Evolutionary conservation across 2,329 filamentous ascomycete species (phyloP), one percentile per base, ranked within the genome.

Genomic region (Cercospora sojina): DNA sequence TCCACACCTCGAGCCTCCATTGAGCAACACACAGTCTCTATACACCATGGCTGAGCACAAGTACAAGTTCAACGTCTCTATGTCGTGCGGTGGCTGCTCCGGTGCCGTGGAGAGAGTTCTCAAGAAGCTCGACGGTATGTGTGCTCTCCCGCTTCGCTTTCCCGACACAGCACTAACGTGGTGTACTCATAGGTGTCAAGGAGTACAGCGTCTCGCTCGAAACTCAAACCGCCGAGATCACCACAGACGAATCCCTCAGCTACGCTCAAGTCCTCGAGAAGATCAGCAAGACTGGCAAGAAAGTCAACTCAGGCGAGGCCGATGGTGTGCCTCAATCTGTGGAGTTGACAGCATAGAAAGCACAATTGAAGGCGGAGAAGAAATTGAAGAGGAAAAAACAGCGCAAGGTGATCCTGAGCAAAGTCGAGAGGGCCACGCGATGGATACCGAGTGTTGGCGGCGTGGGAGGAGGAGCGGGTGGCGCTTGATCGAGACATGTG

Each of bases 61-160:
- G 73, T 98, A 98, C 90, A 92, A 95, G 80, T 98, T 98, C 85
- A 89, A 93, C 81, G 88, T 98, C 80, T 85, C 84, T 81, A 99
- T 99, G 95, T 91, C 85, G 85, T 99, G 95, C 83, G 88, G 91
- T 78, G 95, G 95, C 79, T 99, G 95, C 89, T 97, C 93, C 55
- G 93, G 93, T 76, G 95, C 95, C 72, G 86, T 99, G 53, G 91
- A 96, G 81, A 87, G 93, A 61, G 93, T 97, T 55, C 88, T 99
- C 71, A 94, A 91, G 84, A 97, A 92, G 71, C 87, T 80, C 29
- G 68, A 72, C 55, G 71, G 69, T 71, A 55, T 32, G n/a, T 32
- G n/a, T 10, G 38, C 23, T 29, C 31, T 27, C 25, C 18, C 13
- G n/a, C 23, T 47, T 31, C 29, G 27, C 12, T 4, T n/a, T 7